Conservation (phyloP, 495 filamentous ascomycete genomes). For the Letharia lupina region DNA sequence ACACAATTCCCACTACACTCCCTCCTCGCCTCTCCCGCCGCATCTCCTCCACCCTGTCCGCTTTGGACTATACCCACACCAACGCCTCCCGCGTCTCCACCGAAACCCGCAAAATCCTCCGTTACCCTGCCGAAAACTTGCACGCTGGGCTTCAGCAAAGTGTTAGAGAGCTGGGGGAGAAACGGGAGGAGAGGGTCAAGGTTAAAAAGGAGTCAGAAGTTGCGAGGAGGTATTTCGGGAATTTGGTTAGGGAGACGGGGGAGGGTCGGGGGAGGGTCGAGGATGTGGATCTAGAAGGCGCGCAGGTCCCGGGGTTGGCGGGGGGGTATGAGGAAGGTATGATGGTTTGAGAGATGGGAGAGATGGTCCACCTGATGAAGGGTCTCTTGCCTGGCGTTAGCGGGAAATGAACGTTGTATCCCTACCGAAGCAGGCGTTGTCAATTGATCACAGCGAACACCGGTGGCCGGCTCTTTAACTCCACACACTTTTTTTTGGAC, state of each 20-base stretch:
- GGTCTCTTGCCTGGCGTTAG: background rate
- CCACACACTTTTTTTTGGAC: background rate
- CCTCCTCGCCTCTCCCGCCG: slow-evolving; percentile 80
- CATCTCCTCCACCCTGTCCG: slow-evolving; percentile 64
- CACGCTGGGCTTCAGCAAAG: slow-evolving; percentile 69
- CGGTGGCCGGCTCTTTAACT: background rate
- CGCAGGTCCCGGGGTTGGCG: slow-evolving; percentile 41
- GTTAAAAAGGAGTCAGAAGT: slow-evolving; percentile 64
- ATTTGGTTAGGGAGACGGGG: slow-evolving; percentile 67
- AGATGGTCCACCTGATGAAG: background rate
- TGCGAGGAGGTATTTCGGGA: slow-evolving; percentile 78
- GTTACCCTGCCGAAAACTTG: slow-evolving; percentile 73
- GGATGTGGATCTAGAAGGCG: slow-evolving; percentile 69
- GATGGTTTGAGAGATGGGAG: slow-evolving; percentile 11
- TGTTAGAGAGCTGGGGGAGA: slow-evolving; percentile 68
- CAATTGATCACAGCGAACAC: background rate
- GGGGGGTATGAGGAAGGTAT: slow-evolving; percentile 26
- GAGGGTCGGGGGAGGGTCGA: slow-evolving; percentile 67
- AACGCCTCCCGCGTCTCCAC: slow-evolving; percentile 76
- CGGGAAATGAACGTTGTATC: background rate
- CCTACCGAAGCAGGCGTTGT: background rate
- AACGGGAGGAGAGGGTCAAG: slow-evolving; percentile 72
- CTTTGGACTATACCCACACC: slow-evolving; percentile 83
- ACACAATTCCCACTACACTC: slow-evolving; percentile 78
- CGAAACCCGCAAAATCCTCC: slow-evolving; percentile 79